Percentiles rank a stretch among this genome's conserved stretches.
These are phyloP conservation scores for Boletus rufocinnamomeus DNA, from an alignment of 768 basidiomycete genomes.

Conservation along the genomic window DNA sequence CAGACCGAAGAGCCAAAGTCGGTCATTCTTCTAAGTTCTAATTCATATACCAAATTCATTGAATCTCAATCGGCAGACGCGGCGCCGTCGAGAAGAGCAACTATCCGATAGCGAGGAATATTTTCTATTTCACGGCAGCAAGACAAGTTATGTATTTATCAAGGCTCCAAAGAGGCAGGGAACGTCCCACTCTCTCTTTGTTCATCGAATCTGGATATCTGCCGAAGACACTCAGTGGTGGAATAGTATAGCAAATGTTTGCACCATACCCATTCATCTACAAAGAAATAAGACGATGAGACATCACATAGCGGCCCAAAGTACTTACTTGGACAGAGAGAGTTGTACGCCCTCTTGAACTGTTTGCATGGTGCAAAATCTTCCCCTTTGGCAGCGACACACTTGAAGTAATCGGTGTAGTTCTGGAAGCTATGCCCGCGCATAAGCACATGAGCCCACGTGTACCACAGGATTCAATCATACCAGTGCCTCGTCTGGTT, in stretches of 20 bases:
- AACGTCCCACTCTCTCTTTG: slow-evolving; percentile 93
- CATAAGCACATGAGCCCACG: slow-evolving; percentile 2
- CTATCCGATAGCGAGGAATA: not conserved
- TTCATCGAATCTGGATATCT: slow-evolving; percentile 92
- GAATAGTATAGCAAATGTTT: not conserved
- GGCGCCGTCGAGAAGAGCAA: not conserved
- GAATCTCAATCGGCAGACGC: not conserved
- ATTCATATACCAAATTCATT: slow-evolving; percentile 2
- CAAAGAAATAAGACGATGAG: slow-evolving; percentile 12
- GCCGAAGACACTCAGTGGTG: slow-evolving; percentile 6
- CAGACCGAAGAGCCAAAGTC: not conserved
- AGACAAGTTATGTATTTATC: slow-evolving; percentile 29
- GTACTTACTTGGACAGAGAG: slow-evolving; percentile 93
- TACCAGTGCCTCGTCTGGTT: slow-evolving; percentile 98
- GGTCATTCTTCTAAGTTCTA: not conserved
- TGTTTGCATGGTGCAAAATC: slow-evolving; percentile 99
- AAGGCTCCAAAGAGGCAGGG: slow-evolving; percentile 87
- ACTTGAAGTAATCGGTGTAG: slow-evolving; percentile 99
- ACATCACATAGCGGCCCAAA: not conserved
- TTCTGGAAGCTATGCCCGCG: slow-evolving; percentile 75
- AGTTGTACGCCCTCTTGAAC: slow-evolving; percentile 94
- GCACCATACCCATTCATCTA: slow-evolving; percentile 87
- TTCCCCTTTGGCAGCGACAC: slow-evolving; percentile 94
- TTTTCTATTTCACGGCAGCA: slow-evolving; percentile 7
- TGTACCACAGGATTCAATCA: slow-evolving; percentile 23